Base-by-base conservation (phyloP, 768 basidiomycete species). In the Kwoniella sp. region DNA sequence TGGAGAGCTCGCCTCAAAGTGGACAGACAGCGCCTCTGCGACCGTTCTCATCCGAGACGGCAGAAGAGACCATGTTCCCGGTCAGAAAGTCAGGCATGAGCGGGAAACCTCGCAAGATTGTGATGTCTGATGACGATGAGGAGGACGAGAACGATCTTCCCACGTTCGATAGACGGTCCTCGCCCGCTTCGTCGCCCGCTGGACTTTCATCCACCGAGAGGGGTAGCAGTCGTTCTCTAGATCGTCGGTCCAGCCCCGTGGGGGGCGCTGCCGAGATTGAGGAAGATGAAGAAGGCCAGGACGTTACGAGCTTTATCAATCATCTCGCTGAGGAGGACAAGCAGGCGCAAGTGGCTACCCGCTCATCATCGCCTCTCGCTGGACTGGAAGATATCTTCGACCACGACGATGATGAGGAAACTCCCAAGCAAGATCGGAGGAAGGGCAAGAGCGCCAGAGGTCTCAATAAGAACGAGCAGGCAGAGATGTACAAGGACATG, bases 401-500 rank as follows among this genome's bases (percentile, higher is more conserved):
- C n/a, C 28, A 57, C 2, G 57, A 58, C 17, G 57, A 47, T 6
- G 43, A 52, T 23, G 57, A 53, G 14, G 45, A 37, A n/a, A n/a
- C 20, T 39, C 36, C 5, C 44, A 34, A 17, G 34, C 27, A 7
- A 22, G 23, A 14, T 8, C 41, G 20, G 38, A 47, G 42, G 32
- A 55, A 29, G 41, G 45, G 53, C 27, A 42, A 34, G 32, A 9
- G 10, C 11, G n/a, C 29, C 14, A 49, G 23, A 29, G 47, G 60
- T 20, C 34, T 61, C 26, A 67, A 56, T 40, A 60, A 61, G 53
- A 57, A 56, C 28, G 65, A 67, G 5, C 20, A 25, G 11, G 39
- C 53, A 32, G 44, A 47, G 27, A 47, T 57, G 45, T 32, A 49
- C 31, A 56, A 52, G 19, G 65, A 67, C 34, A 51, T 63, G 22